Conservation (phyloP, 371 early-diverging fungal genomes). For the Rhizopus delemar region DNA sequence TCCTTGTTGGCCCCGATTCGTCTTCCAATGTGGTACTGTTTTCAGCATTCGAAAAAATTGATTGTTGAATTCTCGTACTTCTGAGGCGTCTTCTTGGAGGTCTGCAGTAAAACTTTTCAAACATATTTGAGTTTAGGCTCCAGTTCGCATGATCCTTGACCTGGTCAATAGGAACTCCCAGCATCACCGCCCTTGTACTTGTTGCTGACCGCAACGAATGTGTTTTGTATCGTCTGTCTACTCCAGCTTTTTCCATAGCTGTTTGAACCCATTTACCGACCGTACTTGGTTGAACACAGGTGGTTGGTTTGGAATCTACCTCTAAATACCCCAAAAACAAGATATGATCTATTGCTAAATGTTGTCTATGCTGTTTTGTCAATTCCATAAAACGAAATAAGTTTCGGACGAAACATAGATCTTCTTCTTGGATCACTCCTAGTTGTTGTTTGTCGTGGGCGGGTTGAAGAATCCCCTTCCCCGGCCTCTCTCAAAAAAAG, state of each 20-base stretch:
- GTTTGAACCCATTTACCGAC: neutral
- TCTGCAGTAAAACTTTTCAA: slow-evolving; percentile 1
- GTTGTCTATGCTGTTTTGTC: neutral
- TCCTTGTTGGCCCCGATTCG: too few relatives aligned
- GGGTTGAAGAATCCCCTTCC: too few relatives aligned
- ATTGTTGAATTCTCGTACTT: too few relatives aligned
- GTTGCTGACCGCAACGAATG: slow-evolving; percentile 8
- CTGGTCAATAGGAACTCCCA: neutral
- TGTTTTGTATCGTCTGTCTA: neutral
- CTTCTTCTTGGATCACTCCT: neutral
- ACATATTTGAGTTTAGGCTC: neutral
- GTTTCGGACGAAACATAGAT: neutral
- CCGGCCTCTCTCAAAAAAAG: too few relatives aligned
- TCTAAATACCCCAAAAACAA: neutral
- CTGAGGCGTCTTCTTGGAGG: too few relatives aligned
- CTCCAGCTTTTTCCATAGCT: slow-evolving; percentile 1
- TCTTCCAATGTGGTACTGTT: too few relatives aligned
- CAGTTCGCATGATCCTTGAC: slow-evolving; percentile 12
- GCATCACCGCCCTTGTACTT: slow-evolving; percentile 3
- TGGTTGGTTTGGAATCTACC: neutral
- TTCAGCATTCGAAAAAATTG: too few relatives aligned
- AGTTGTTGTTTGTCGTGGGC: too few relatives aligned
- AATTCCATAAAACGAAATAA: neutral
- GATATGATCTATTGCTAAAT: neutral
- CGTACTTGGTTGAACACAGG: neutral